phyloP scores from a whole-genome alignment of 1,139 yeast species.

The Blastobotrys arbuscula region DNA sequence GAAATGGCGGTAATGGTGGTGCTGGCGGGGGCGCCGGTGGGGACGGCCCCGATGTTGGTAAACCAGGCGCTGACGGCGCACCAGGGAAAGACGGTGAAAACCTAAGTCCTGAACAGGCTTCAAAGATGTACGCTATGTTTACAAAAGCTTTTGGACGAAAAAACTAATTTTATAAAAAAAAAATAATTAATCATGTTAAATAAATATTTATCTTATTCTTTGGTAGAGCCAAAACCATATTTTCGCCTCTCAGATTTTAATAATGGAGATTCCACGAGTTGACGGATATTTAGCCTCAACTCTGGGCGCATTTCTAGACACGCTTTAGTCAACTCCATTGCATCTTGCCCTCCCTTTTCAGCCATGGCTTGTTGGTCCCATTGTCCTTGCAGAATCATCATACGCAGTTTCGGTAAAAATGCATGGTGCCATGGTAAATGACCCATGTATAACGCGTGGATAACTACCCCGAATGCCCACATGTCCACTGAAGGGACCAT shows the following conservation, averaged over 20 bases:
- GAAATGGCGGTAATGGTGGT: constrained; percentile 11
- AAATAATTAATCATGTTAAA: constrained; percentile 1
- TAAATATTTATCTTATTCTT: not conserved
- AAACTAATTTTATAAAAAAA: not conserved
- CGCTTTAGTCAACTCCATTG: constrained; percentile 48
- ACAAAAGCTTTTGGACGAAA: constrained; percentile 1
- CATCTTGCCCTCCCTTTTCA: constrained; percentile 25
- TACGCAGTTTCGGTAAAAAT: constrained; percentile 70
- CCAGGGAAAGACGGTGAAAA: constrained; percentile 3
- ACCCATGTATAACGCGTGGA: constrained; percentile 69
- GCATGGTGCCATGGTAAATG: constrained; percentile 77
- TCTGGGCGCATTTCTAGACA: constrained; percentile 51
- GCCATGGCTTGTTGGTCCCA: constrained; percentile 45
- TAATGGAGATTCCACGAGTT: constrained; percentile 26
- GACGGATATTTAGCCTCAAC: constrained; percentile 46
- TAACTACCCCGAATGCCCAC: constrained; percentile 84
- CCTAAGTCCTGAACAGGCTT: constrained; percentile 1
- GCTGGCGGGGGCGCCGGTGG: constrained; percentile 9
- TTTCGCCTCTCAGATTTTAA: constrained; percentile 7
- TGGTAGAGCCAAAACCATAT: constrained; percentile 11
- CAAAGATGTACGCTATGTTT: not conserved
- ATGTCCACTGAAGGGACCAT: constrained; percentile 73
- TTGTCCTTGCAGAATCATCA: constrained; percentile 64
- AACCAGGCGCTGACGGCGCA: not conserved
- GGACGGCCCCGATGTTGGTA: not conserved